Percentiles rank a stretch among this genome's conserved stretches.
Evolutionary conservation across 495 filamentous ascomycete species (phyloP).

Genomic region (Chaetomium cochliodes): DNA sequence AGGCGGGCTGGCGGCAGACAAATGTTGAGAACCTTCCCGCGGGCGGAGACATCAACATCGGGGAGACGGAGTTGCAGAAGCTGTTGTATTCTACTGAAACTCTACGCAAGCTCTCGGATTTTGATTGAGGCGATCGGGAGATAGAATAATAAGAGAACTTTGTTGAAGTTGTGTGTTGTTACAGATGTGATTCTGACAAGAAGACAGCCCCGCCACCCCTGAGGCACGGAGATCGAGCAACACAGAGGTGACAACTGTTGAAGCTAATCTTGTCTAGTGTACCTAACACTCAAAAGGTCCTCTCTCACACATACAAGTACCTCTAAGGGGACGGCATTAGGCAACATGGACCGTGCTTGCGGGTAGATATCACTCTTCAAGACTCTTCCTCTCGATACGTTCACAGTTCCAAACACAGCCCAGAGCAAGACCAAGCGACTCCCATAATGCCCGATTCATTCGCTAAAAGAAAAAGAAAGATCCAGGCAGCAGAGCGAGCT

Average conservation of each 20-base stretch:
- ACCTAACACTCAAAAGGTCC: background rate
- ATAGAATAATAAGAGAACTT: background rate
- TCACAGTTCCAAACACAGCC: background rate
- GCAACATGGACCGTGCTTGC: background rate
- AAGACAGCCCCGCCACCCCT: background rate
- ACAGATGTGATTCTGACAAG: background rate
- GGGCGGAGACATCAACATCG: constrained; percentile 34
- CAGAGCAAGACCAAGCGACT: constrained; percentile 1
- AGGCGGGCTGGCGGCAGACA: constrained; percentile 15
- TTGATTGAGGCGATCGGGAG: constrained; percentile 23
- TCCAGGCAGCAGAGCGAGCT: constrained; percentile 16
- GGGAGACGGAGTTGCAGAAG: constrained; percentile 49
- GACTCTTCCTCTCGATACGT: background rate
- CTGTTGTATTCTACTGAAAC: constrained; percentile 69
- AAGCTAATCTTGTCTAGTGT: background rate
- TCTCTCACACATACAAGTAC: background rate
- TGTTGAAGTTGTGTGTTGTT: no score
- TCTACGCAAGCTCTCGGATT: constrained; percentile 57
- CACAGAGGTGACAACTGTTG: background rate
- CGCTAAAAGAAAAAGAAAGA: constrained; percentile 19
- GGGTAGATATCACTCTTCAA: background rate
- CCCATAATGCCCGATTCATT: constrained; percentile 22
- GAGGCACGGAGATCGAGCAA: background rate
- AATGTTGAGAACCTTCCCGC: constrained; percentile 13
- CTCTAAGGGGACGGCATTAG: background rate